Conservation (phyloP, 495 filamentous ascomycete genomes). For the Daldinia bambusicola region DNA sequence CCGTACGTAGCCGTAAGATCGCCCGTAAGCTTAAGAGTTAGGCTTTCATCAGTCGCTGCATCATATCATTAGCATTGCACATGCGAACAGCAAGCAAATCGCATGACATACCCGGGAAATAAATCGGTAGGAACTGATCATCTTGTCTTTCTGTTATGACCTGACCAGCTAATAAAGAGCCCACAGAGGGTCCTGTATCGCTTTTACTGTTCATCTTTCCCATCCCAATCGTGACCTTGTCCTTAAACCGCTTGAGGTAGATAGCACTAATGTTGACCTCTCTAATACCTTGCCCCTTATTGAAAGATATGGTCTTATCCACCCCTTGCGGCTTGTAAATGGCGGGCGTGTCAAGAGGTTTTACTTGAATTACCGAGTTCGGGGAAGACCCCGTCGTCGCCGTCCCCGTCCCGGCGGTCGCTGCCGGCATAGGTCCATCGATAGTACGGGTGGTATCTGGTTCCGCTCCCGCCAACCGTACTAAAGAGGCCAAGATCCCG, state of each 20-base stretch:
- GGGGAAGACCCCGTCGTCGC: conserved; percentile 7
- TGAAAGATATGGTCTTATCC: conserved; percentile 8
- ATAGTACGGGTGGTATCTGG: background rate
- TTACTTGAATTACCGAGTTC: conserved; percentile 21
- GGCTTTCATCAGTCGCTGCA: conserved; percentile 19
- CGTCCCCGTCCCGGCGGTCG: conserved; percentile 19
- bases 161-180: background rate
- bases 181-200: background rate
- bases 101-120: conserved; percentile 25
- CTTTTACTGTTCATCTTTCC: background rate
- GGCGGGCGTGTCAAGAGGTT: conserved; percentile 5
- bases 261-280: conserved; percentile 21
- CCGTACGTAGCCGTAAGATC: background rate
- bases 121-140: background rate
- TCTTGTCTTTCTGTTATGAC: background rate
- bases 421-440: background rate
- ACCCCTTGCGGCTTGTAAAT: background rate
- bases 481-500: conserved; percentile 41
- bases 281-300: conserved; percentile 6
- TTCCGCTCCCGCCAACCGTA: conserved; percentile 31
- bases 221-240: conserved; percentile 15
- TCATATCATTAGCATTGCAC: conserved; percentile 8
- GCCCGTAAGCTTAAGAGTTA: conserved; percentile 3
- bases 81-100: background rate
- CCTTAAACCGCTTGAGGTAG: conserved; percentile 18